Evolutionary conservation across 371 early-diverging fungal genomes (phyloP), one percentile per base, ranked within the genome.

Genomic region (Phascolomyces articulosus): DNA sequence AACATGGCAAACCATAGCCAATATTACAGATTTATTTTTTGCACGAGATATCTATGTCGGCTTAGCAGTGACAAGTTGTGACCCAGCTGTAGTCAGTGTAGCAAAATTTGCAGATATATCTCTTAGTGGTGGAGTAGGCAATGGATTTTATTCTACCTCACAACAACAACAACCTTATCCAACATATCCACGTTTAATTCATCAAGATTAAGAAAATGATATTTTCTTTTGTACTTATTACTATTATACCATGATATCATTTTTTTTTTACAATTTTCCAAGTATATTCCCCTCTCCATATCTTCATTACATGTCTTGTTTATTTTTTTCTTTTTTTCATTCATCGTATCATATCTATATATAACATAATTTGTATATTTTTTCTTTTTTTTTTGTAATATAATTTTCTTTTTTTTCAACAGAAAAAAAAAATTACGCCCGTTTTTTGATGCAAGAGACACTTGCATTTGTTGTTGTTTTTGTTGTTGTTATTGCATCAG

Each of bases 31-130:
- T 21, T n/a, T 75, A 6, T 49, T 66, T 1, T 55, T 80, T 31
- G 75, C 80, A 4, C 64, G 68, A 16, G 80, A 80, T 61, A 66
- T 73, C 0, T 80, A 80, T 58, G 72, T 72, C 15, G 80, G 80
- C 9, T 34, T 80, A 21, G 78, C 76, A 23, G 80, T 80, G 6
- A 80, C 80, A 2, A 80, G 80, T 28, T 80, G 80, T 53, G 80
- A 80, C 59, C 62, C 75, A 15, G 60, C 78, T 0, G 80, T 80
- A 2, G 80, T 80, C 3, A 73, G 74, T 47, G 80, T 80, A 4
- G 80, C 76, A 29, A 80, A 80, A 48, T 80, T 80, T 60, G 66
- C 74, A 4, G 68, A 80, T 10, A 73, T 80, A n/a, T 62, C 56
- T 24, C 60, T 80, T n/a, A 67, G 62, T 27, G 67, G 74, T 9